A percentile compares a stretch with the other conserved stretches of the same genome.
Evolutionary conservation across 139 green algal genomes (phyloP).

Genomic region (Edaphochlamys debaryana): DNA sequence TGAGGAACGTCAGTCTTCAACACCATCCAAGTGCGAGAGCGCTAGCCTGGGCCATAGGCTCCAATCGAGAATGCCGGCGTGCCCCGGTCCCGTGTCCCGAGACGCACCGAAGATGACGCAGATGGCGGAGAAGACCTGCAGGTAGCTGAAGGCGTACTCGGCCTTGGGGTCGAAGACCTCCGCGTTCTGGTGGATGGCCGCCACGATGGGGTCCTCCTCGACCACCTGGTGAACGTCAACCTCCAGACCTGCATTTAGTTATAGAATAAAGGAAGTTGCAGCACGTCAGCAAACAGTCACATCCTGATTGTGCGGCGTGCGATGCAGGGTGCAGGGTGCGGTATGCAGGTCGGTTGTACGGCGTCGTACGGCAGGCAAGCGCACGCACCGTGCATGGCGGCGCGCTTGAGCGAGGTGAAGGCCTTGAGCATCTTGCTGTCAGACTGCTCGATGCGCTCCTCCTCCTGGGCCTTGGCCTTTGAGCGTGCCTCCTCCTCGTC

Average conservation of each 20-base stretch:
- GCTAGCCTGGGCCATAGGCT: too few relatives aligned
- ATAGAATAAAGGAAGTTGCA: too few relatives aligned
- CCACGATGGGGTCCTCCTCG: slow-evolving; percentile 56
- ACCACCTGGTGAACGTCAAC: slow-evolving; percentile 65
- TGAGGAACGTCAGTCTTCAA: too few relatives aligned
- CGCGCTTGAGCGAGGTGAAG: slow-evolving; percentile 7
- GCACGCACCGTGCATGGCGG: slow-evolving; percentile 52
- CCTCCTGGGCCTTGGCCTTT: slow-evolving; percentile 7
- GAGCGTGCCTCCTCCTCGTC: slow-evolving; percentile 20
- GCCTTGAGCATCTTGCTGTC: slow-evolving; percentile 22
- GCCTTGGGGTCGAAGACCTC: slow-evolving; percentile 69
- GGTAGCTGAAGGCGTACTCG: slow-evolving; percentile 72
- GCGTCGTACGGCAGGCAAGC: too few relatives aligned
- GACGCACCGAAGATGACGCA: slow-evolving; percentile 70
- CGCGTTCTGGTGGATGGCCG: slow-evolving; percentile 59
- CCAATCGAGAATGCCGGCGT: too few relatives aligned
- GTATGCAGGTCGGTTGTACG: too few relatives aligned
- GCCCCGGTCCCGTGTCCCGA: too few relatives aligned
- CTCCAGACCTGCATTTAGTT: too few relatives aligned
- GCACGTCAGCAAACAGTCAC: too few relatives aligned
- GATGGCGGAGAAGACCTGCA: slow-evolving; percentile 75
- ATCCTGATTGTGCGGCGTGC: too few relatives aligned
- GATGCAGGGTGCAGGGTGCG: too few relatives aligned
- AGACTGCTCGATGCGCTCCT: background rate
- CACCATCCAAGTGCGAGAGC: too few relatives aligned